These are phyloP conservation scores for Xylaria palmicola DNA, from an alignment of 495 filamentous ascomycete genomes.

Conservation along the genomic window DNA sequence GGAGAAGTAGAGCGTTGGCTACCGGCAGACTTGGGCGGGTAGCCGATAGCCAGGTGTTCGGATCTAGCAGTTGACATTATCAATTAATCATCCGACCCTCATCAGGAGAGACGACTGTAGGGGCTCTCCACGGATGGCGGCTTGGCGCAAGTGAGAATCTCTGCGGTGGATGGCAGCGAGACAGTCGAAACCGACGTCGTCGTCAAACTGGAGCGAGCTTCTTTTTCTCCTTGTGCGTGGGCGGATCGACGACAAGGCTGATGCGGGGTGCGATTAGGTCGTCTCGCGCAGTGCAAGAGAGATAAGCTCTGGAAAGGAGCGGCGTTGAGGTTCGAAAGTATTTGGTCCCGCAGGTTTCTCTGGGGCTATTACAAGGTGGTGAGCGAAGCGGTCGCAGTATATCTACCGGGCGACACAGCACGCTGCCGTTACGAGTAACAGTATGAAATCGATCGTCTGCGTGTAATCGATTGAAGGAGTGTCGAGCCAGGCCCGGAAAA, in stretches of 20 bases:
- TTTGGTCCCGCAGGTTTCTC: conserved; percentile 13
- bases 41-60: conserved; percentile 72
- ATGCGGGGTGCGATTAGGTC: conserved; percentile 13
- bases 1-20: conserved; percentile 80
- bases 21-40: conserved; percentile 57
- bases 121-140: conserved; percentile 31
- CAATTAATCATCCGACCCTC: conserved; percentile 61
- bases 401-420: conserved; percentile 13
- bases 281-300: conserved; percentile 14
- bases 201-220: conserved; percentile 11
- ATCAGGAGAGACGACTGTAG: conserved; percentile 38
- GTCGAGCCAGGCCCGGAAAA: conserved; percentile 15
- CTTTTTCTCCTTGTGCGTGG: background rate
- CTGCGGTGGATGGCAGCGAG: conserved; percentile 8
- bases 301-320: conserved; percentile 11
- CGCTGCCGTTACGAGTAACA: conserved; percentile 1
- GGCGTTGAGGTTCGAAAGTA: conserved; percentile 16
- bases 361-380: conserved; percentile 21
- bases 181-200: background rate
- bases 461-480: conserved; percentile 15
- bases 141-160: conserved; percentile 18
- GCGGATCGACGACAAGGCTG: background rate
- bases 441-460: conserved; percentile 9
- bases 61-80: conserved; percentile 95
- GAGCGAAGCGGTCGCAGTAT: conserved; percentile 11